Evolutionary conservation across 208 protist species (phyloP).

Genomic region (Trypanosoma theileri): DNA sequence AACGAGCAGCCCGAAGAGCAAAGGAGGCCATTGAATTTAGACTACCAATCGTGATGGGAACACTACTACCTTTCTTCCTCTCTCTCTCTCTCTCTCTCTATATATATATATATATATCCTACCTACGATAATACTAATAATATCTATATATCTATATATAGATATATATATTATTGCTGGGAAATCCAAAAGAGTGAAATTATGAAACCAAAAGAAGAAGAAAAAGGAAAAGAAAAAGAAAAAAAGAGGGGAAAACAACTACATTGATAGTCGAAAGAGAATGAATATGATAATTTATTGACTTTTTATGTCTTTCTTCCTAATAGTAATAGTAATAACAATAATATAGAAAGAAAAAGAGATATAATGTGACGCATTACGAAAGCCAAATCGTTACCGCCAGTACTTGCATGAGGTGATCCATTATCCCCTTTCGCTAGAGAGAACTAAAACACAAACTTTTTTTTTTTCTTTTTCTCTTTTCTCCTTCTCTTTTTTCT

Average conservation of each 20-base stretch:
- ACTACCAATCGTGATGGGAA: neutral
- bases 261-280: neutral
- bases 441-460: too few relatives aligned
- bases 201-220: too few relatives aligned
- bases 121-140: neutral
- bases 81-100: neutral
- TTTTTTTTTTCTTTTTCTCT: too few relatives aligned
- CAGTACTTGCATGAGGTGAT: too few relatives aligned
- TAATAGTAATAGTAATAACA: too few relatives aligned
- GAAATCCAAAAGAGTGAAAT: conserved; percentile 4
- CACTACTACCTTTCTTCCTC: neutral
- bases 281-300: too few relatives aligned
- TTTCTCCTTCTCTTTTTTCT: too few relatives aligned
- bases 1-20: conserved; percentile 34
- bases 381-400: too few relatives aligned
- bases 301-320: too few relatives aligned
- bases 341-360: too few relatives aligned
- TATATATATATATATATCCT: conserved; percentile 9
- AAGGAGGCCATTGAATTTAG: conserved; percentile 12
- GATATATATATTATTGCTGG: conserved; percentile 14
- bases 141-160: conserved; percentile 12
- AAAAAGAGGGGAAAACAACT: conserved; percentile 1
- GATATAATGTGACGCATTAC: too few relatives aligned
- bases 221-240: neutral
- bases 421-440: too few relatives aligned